Base-by-base conservation (phyloP, 164 flowering plant species). In the Berberis vulgaris region DNA sequence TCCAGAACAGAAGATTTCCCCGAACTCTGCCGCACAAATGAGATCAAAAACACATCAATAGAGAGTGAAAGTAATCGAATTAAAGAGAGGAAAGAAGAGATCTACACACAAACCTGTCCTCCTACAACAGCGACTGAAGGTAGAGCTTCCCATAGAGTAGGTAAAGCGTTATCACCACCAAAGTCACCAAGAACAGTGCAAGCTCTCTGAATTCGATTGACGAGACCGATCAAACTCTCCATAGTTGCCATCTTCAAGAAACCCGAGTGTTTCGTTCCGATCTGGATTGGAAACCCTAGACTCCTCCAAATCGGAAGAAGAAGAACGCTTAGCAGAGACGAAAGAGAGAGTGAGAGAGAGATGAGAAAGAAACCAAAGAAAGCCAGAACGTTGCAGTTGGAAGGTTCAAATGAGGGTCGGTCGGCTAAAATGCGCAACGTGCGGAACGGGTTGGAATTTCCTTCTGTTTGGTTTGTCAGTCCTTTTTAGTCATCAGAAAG, bases 181-280 rank as follows among this genome's bases (percentile, higher is more conserved):
- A 78, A 53, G 67, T 91, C 97, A 3, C 96, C 97, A 41, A 91
- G 89, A 9, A 74, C 79, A 1, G 97, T 89, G 64, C 94, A 91
- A 7, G 94, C 96, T 13, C 84, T 75, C 76, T 89, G 97, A 41
- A 91, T 89, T 61, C 92, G 67, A 59, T 91, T 91, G 12, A 91
- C 97, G 42, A 88, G 65, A 0, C 96, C 96, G 59, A 91, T 91
- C 85, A 91, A 81, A 77, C 96, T 89, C 84, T 91, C 92, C 97
- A 88, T 91, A 2, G 86, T 81, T 65, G 96, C 61, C 86, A 83
- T 86, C 67, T 66, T 26, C 45, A 26, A 26, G 26, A 26, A 26
- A 26, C 0, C 26, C 26, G 26, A 26, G 26, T 26, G 26, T 26
- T 26, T 26, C 26, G 26, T 26, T 26, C 26, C 26, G 26, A 26